A percentile compares a stretch with the other conserved stretches of the same genome.
Evolutionary conservation across 768 basidiomycete genomes (phyloP).

Genomic region (Strobilomyces dryophilus): DNA sequence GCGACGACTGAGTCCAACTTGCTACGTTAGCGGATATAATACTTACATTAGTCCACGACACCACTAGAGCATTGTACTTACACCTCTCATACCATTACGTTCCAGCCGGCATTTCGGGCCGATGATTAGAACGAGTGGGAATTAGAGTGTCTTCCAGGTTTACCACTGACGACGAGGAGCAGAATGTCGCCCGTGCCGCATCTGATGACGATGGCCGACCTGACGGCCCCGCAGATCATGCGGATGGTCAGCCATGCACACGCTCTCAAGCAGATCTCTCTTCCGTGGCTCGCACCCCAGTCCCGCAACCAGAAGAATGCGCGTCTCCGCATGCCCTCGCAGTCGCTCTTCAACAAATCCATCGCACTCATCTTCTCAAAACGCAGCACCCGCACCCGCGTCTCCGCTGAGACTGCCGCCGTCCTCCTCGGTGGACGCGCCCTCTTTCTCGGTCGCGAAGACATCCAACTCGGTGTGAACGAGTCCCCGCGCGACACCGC

Average conservation of each 20-base stretch:
- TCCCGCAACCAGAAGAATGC: slow-evolving; percentile 25
- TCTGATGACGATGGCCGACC: slow-evolving; percentile 87
- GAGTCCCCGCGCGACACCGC: slow-evolving; percentile 83
- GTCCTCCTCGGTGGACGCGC: slow-evolving; percentile 81
- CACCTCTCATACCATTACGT: background rate
- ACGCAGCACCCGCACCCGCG: slow-evolving; percentile 86
- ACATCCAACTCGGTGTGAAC: slow-evolving; percentile 96
- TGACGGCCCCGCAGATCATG: slow-evolving; percentile 69
- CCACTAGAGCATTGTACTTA: slow-evolving; percentile 17
- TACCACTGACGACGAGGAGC: background rate
- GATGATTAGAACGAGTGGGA: no score
- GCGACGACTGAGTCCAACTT: slow-evolving; percentile 35
- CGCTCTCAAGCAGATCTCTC: slow-evolving; percentile 54
- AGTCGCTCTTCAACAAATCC: slow-evolving; percentile 76
- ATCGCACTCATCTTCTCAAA: slow-evolving; percentile 92
- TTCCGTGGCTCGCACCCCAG: slow-evolving; percentile 66
- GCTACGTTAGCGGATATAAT: background rate
- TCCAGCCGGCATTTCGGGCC: no score
- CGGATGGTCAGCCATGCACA: slow-evolving; percentile 62
- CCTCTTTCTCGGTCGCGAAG: slow-evolving; percentile 83
- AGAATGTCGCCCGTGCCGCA: slow-evolving; percentile 48
- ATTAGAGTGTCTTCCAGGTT: no score
- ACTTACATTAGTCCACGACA: slow-evolving; percentile 18
- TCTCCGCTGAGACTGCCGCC: slow-evolving; percentile 83
- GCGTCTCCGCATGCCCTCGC: slow-evolving; percentile 57